These are phyloP conservation scores for Tolypocladium tropicale DNA, from an alignment of 2,329 filamentous ascomycete genomes.

Conservation along the genomic window DNA sequence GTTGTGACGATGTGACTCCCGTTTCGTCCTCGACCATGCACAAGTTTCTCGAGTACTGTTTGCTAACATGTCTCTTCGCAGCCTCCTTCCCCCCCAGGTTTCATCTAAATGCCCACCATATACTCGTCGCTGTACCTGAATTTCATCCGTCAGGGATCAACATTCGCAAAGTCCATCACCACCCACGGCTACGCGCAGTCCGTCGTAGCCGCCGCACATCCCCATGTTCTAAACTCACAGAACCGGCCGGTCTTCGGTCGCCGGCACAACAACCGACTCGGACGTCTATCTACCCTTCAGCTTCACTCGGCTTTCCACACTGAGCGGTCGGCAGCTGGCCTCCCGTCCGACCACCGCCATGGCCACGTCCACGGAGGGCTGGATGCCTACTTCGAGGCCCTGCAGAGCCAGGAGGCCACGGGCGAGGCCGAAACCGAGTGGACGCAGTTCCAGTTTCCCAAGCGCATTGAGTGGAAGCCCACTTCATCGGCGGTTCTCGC, in stretches of 20 bases:
- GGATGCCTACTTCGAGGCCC: conserved; percentile 86
- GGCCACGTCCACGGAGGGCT: conserved; percentile 53
- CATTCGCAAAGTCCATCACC: conserved; percentile 77
- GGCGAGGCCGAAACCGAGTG: conserved; percentile 67
- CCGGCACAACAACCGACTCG: conserved; percentile 43
- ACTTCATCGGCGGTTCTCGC: conserved; percentile 44
- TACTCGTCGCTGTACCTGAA: conserved; percentile 60
- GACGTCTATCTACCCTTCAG: conserved; percentile 45
- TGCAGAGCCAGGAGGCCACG: conserved; percentile 65
- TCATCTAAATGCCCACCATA: conserved; percentile 82
- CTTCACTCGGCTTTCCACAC: conserved; percentile 71
- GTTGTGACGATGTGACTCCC: background rate
- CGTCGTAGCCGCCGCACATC: conserved; percentile 86
- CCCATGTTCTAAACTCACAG: conserved; percentile 64
- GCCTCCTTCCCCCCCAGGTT: conserved; percentile 49
- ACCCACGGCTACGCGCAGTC: conserved; percentile 97
- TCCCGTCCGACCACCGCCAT: conserved; percentile 42
- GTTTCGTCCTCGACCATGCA: background rate
- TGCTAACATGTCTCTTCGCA: conserved; percentile 11
- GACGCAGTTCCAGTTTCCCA: conserved; percentile 83
- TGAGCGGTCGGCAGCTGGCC: conserved; percentile 38
- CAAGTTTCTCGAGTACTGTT: background rate
- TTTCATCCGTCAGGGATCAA: conserved; percentile 93
- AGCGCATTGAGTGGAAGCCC: conserved; percentile 82
- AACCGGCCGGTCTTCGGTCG: conserved; percentile 53